Percentiles rank a stretch among this genome's conserved stretches.
phyloP scores from a whole-genome alignment of 169 alveolate species.

The Plasmodium vivax region DNA sequence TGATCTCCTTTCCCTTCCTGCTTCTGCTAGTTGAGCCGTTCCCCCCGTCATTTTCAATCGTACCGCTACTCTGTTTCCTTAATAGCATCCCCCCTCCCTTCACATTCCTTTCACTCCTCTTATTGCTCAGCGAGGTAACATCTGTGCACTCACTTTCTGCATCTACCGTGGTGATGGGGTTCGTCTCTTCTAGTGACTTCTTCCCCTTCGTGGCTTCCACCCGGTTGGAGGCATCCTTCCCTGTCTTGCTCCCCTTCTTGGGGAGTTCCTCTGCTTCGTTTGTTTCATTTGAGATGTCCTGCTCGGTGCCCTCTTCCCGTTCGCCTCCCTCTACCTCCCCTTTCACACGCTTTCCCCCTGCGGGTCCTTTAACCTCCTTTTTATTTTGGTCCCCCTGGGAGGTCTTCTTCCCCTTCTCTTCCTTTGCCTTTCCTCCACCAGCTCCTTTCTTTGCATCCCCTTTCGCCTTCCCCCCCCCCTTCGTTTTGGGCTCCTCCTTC shows the following conservation, averaged over 20 bases:
- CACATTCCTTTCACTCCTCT: background rate
- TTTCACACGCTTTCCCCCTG: background rate
- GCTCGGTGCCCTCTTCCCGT: background rate
- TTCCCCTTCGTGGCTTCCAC: background rate
- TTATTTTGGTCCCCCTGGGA: background rate
- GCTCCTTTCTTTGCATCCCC: background rate
- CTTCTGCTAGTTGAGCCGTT: background rate
- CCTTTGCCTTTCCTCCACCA: background rate
- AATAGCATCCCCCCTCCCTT: background rate
- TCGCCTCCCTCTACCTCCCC: too few species aligned
- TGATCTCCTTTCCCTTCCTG: background rate
- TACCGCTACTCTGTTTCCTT: background rate
- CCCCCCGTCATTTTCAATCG: background rate
- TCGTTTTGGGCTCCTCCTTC: background rate
- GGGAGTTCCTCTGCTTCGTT: background rate
- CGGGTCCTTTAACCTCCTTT: background rate
- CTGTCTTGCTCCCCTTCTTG: background rate
- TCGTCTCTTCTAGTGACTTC: background rate
- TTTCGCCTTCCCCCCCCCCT: background rate
- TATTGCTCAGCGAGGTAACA: background rate
- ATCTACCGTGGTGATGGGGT: background rate
- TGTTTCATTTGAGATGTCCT: background rate
- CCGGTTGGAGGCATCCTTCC: background rate
- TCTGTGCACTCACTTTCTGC: background rate
- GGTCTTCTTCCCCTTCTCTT: background rate